phyloP scores from a whole-genome alignment of 768 basidiomycete genomes.

The Daedalea quercina region DNA sequence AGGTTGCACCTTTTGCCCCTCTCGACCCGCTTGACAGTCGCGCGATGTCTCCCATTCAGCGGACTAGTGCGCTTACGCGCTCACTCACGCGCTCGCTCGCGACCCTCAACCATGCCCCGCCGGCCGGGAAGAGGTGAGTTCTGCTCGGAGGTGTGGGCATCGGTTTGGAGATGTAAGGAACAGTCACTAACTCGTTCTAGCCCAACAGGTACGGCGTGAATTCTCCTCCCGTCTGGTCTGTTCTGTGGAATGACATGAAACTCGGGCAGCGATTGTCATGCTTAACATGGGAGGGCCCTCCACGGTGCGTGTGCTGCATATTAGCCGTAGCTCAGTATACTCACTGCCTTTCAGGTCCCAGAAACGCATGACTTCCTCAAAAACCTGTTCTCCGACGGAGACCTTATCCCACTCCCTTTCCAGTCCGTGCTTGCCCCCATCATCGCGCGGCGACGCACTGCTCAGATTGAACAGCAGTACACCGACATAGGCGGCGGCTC shows the following conservation, averaged over 20 bases:
- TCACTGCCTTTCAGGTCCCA: conserved; percentile 49
- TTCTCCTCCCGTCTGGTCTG: neutral
- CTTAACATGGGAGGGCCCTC: conserved; percentile 99
- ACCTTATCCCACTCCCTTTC: conserved; percentile 93
- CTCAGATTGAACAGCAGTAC: conserved; percentile 93
- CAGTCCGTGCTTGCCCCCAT: conserved; percentile 81
- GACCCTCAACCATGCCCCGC: conserved; percentile 33
- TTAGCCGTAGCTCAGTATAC: neutral
- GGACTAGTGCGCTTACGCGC: conserved; percentile 17
- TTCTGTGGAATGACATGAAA: neutral
- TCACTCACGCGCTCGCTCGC: conserved; percentile 37
- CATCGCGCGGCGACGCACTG: conserved; percentile 86
- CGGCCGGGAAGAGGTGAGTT: conserved; percentile 38
- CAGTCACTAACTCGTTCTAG: conserved; percentile 2
- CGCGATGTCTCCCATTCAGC: conserved; percentile 13
- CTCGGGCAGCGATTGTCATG: conserved; percentile 74
- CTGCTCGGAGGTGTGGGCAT: neutral
- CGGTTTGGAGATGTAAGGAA: too few relatives aligned
- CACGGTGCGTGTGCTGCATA: conserved; percentile 47
- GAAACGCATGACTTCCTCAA: conserved; percentile 93
- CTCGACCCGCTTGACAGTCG: neutral
- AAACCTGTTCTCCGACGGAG: conserved; percentile 85
- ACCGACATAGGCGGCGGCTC: conserved; percentile 93
- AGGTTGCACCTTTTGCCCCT: neutral
- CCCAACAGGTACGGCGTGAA: conserved; percentile 19